Evolutionary conservation across 345 rosid species (phyloP), one percentile per base, ranked within the genome.

Genomic region (Hypericum perforatum): DNA sequence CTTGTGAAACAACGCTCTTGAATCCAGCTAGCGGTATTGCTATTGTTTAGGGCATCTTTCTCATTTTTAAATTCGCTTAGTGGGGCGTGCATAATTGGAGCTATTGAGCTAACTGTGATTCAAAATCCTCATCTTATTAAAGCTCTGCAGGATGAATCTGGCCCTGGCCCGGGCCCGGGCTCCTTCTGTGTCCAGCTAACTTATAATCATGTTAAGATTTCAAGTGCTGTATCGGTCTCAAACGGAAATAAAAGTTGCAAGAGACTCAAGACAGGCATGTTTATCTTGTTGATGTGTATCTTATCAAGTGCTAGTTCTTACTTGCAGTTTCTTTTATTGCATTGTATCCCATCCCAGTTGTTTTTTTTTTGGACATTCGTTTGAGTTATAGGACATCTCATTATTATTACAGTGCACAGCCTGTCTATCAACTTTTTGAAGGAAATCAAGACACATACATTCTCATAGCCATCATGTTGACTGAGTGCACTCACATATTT

Each of bases 61-160:
- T 22, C 32, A 22, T 22, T 22, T 22, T 22, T 22, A 22, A 22
- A 77, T 70, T 22, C 4, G 32, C 32, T 22, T 22, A 22, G 32
- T 22, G 32, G 32, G 32, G 32, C 32, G 4, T 22, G 32, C 32
- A 22, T 22, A 22, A 4, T 22, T 22, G 32, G 4, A 22, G 32
- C 32, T 22, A 22, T 22, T 22, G 32, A 22, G 32, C 32, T 22
- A 22, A 22, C 32, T 22, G 32, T 22, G 52, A 46, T 14, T 44
- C 39, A 39, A 58, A 37, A 37, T 53, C 39, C 61, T 52, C 39
- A 64, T 62, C 57, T 39, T 65, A 61, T 66, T 63, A 65, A 78
- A 78, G 63, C 64, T 70, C 63, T 79, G 74, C 88, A 87, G 98
- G 86, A 75, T 51, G 78, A 79, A 81, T 75, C 73, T 54, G 73